These are phyloP conservation scores for Jackrogersella minutella DNA, from an alignment of 495 filamentous ascomycete genomes.

Conservation along the genomic window DNA sequence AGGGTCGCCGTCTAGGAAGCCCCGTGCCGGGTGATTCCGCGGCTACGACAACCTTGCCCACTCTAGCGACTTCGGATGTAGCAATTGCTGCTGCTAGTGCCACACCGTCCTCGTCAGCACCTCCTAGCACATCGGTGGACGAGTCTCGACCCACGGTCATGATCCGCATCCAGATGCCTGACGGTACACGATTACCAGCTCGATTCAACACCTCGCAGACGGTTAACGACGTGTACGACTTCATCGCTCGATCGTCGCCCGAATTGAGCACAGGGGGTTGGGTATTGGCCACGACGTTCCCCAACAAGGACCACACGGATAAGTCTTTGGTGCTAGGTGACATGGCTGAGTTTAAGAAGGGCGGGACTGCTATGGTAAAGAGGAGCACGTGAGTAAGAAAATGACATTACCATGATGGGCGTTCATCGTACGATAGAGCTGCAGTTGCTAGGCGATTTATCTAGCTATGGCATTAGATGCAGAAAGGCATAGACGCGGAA, in stretches of 20 bases:
- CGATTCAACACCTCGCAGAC: slow-evolving; percentile 94
- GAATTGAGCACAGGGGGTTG: slow-evolving; percentile 68
- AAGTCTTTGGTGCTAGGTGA: slow-evolving; percentile 74
- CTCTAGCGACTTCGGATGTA: slow-evolving; percentile 45
- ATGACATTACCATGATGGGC: background rate
- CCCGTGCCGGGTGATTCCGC: slow-evolving; percentile 74
- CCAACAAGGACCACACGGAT: slow-evolving; percentile 89
- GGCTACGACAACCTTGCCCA: slow-evolving; percentile 43
- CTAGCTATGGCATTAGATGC: background rate
- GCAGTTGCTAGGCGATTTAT: background rate
- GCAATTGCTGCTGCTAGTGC: slow-evolving; percentile 60
- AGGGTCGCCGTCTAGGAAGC: slow-evolving; percentile 88
- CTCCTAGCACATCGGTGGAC: slow-evolving; percentile 67
- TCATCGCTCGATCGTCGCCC: slow-evolving; percentile 74
- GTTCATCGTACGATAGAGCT: slow-evolving; percentile 16
- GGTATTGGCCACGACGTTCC: slow-evolving; percentile 93
- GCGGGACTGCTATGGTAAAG: slow-evolving; percentile 88
- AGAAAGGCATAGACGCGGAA: slow-evolving; percentile 17
- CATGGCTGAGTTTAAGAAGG: slow-evolving; percentile 79
- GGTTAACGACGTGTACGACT: slow-evolving; percentile 87
- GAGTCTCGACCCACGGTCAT: slow-evolving; percentile 78
- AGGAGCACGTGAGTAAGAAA: slow-evolving; percentile 19
- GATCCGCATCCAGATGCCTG: slow-evolving; percentile 87
- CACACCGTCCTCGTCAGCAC: slow-evolving; percentile 46
- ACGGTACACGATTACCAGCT: slow-evolving; percentile 84